Evolutionary conservation across 768 basidiomycete species (phyloP), one percentile per base, ranked within the genome.

Genomic region (Grammothele lineata): DNA sequence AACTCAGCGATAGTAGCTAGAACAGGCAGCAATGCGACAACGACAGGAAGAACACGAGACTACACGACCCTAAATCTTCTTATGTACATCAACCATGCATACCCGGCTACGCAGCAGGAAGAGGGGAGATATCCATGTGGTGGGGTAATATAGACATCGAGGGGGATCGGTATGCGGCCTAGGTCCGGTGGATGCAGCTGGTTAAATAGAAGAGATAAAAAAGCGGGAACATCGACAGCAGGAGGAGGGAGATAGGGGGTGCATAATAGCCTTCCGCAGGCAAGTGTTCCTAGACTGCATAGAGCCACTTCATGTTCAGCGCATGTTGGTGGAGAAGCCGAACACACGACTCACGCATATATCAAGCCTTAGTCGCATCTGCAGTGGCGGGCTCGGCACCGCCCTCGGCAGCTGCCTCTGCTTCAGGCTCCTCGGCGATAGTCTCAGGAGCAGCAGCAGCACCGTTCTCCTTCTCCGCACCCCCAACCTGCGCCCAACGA

Each of bases 391-490:
- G 34, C 8, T 43, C 37, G n/a, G 50, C 48, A 22, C 32, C 52
- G 18, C 46, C 56, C 50, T 60, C 63, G 40, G 61, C 66, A 12
- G 55, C 62, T 12, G 47, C 57, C 45, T 56, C 58, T 1, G 53
- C 65, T 50, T 66, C 67, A 1, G 74, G 73, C 42, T 81, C 80
- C 57, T 83, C 81, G 23, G 67, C 72, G 50, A 84, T 84, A 17
- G 80, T 72, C 48, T 73, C 75, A 18, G 69, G 66, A 34, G 58
- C 62, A 10, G 65, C 62, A 22, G 62, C 62, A 23, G 71, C 67
- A 15, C 37, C 56, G 17, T 58, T 55, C 22, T 50, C 52, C 48
- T 70, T 70, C 42, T 70, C 66, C 32, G 65, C 60, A 34, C 64
- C 59, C 37, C 65, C 71, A 25, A 66, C 70, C 57, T 59, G 59